Base-by-base conservation (phyloP, 2,329 filamentous ascomycete species). In the Claviceps digitariae region DNA sequence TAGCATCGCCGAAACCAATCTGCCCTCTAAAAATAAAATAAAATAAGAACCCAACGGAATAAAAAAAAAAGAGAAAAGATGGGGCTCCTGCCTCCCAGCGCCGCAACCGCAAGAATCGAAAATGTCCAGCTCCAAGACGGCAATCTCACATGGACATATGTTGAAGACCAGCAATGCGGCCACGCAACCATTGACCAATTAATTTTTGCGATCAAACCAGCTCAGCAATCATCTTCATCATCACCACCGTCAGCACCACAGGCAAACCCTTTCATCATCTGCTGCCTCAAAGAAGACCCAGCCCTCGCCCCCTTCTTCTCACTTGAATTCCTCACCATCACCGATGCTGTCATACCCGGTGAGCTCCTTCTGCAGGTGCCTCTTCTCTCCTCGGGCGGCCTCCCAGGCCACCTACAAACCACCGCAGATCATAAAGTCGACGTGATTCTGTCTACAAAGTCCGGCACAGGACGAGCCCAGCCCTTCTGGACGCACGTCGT, bases 371-470 rank as follows among this genome's bases (percentile, higher is more conserved):
- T 73, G 5, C 60, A 66, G 17, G 60, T 60, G 6, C 68, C 72
- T 53, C 57, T 13, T 17, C 34, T 72, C 25, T 51, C 55, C 4
- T 58, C 44, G 6, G 20, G 3, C 46, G 46, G 59, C 3, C 54
- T 73, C 7, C 77, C 77, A 0, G 48, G 59, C 2, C 66, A 77
- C 55, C 64, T 72, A 3, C 57, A 54, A 34, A 55, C 58, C 13
- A 54, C 48, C 4, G 44, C 54, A 13, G 53, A 53, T n/a, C 63
- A 60, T 36, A 50, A 66, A 13, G 64, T 83, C n/a, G 76, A 87
- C 59, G 72, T 89, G 20, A 65, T 90, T 23, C 74, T 90, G 20
- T 90, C 86, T 1, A 82, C 77, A 0, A 71, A 72, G 21, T 87
- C 86, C 0, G 86, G 86, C 15, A 77, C 76, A 1, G 76, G 79